These are phyloP conservation scores for Anisodus tanguticus DNA, from an alignment of 257 asterid genomes.

Conservation along the genomic window DNA sequence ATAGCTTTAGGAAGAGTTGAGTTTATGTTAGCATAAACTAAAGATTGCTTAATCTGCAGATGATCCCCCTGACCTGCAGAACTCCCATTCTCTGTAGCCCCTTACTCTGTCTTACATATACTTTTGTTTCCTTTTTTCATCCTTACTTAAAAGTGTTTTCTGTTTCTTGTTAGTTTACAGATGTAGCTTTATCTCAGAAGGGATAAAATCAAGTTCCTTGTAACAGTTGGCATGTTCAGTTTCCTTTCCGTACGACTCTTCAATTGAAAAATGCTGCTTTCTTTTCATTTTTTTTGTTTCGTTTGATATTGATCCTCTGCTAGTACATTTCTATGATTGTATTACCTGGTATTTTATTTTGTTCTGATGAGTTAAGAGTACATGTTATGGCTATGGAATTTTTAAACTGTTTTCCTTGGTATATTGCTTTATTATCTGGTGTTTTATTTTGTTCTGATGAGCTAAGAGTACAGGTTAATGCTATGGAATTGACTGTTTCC, in stretches of 20 bases:
- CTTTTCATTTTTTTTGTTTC: neutral
- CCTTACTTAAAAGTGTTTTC: neutral
- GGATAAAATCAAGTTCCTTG: conserved; percentile 12
- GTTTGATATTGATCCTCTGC: neutral
- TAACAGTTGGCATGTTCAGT: conserved; percentile 19
- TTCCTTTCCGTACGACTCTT: neutral
- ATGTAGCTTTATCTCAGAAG: neutral
- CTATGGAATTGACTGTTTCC: neutral
- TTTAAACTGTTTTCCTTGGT: neutral
- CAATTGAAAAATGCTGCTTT: neutral
- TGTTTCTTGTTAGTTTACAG: conserved; percentile 22
- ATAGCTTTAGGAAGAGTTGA: conserved; percentile 24
- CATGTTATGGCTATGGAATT: neutral
- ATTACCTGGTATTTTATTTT: neutral
- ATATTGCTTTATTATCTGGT: neutral
- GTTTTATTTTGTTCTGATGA: neutral
- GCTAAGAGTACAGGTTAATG: neutral
- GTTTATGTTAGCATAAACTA: conserved; percentile 19
- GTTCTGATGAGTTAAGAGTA: neutral
- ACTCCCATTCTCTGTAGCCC: conserved; percentile 7
- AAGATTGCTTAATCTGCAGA: conserved; percentile 23
- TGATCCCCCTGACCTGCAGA: conserved; percentile 25
- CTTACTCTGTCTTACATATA: conserved; percentile 14
- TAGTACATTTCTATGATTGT: neutral
- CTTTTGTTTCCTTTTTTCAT: neutral